A percentile compares a stretch with the other conserved stretches of the same genome.
Evolutionary conservation across 148 eudicot species (phyloP).

Genomic region (Euryodendron excelsum): DNA sequence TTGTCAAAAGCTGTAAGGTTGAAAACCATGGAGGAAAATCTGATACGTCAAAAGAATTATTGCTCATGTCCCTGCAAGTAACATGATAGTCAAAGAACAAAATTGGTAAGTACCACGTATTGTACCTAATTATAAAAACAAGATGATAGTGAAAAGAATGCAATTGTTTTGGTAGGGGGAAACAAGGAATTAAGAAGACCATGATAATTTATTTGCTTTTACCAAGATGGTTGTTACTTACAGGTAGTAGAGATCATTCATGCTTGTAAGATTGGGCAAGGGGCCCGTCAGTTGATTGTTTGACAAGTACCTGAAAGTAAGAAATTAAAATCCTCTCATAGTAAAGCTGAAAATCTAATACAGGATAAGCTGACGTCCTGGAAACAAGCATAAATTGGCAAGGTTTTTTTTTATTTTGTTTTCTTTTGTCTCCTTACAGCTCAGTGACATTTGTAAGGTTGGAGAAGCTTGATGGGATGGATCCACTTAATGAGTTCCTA

Average conservation of each 20-base stretch:
- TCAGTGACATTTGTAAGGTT: constrained; percentile 48
- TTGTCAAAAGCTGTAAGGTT: constrained; percentile 47
- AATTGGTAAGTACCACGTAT: neutral
- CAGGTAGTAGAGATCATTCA: constrained; percentile 16
- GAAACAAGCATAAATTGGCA: neutral
- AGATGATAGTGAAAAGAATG: neutral
- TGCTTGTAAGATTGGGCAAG: constrained; percentile 49
- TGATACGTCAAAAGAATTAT: constrained; percentile 52
- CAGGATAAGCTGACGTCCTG: no score
- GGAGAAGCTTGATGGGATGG: constrained; percentile 56
- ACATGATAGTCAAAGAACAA: neutral
- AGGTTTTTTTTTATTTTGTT: neutral
- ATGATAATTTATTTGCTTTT: neutral
- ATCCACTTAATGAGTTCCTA: constrained; percentile 51
- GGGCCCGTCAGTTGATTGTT: constrained; percentile 55
- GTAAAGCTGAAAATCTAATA: no score
- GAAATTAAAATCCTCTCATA: neutral
- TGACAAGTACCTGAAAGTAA: constrained; percentile 50
- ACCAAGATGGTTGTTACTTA: constrained; percentile 6
- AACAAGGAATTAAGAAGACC: no score
- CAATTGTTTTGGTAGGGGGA: neutral
- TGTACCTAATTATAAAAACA: no score
- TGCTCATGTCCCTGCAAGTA: constrained; percentile 67
- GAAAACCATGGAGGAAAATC: constrained; percentile 61
- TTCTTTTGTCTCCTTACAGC: constrained; percentile 48